Base-by-base conservation (phyloP, 106 monocot species). In the Allium fistulosum region DNA sequence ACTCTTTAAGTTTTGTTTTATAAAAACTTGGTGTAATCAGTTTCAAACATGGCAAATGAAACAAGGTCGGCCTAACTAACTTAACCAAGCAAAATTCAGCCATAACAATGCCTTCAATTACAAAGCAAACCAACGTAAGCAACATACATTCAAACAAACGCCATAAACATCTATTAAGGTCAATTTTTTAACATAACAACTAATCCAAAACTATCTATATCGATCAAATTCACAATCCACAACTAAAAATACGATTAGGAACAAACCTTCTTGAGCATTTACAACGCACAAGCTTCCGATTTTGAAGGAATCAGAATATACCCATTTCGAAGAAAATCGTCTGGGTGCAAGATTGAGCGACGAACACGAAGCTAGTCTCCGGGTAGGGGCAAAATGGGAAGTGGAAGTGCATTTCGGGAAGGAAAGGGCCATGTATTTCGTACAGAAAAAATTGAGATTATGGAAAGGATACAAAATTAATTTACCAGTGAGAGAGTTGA, bases 341-440 rank as follows among this genome's bases (percentile, higher is more conserved):
- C 37, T 14, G 4, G 63, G 46, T 15, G 63, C 3, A n/a, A 26
- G 46, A 63, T 63, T 63, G 16, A 47, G 46, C 26, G 5, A 37
- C 2, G 37, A 5, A 37, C 26, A 60, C 26, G 60, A 60, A 11
- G 60, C 22, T 9, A 18, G 22, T 3, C 45, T 37, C 37, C 15
- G 46, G 16, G 46, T 47, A 46, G 63, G 63, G 63, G 63, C 63
- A 63, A 63, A 63, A 63, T 46, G 45, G 63, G 63, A 63, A 63
- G 37, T 37, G 37, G 63, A 63, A 6, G 63, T 14, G 63, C 63
- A 63, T 47, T 63, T 63, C 0, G 37, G 63, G 46, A 47, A 47
- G 46, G 15, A 63, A 46, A 63, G 63, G 45, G 63, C 45, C 63
- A 63, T 63, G 47, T 13, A 37, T 37, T 37, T 37, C 37, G 37